A percentile compares a stretch with the other conserved stretches of the same genome.
These are phyloP conservation scores for Imleria badia DNA, from an alignment of 768 basidiomycete genomes.

Conservation along the genomic window DNA sequence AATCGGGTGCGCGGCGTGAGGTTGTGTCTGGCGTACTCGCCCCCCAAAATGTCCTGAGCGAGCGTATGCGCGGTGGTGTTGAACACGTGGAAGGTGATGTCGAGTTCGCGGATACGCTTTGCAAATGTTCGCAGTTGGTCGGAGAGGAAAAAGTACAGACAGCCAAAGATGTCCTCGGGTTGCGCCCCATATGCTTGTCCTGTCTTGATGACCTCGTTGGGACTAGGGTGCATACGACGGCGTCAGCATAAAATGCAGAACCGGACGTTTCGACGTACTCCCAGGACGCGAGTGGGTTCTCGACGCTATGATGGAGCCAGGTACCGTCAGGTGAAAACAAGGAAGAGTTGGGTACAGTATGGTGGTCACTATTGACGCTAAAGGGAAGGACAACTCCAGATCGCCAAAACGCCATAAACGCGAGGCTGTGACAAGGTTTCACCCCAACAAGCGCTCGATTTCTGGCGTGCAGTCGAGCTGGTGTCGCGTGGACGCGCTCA, in stretches of 20 bases:
- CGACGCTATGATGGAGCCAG: slow-evolving; percentile 38
- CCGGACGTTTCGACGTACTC: slow-evolving; percentile 33
- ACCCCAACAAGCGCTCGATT: slow-evolving; percentile 39
- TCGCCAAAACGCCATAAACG: slow-evolving; percentile 38
- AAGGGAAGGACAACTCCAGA: slow-evolving; percentile 47
- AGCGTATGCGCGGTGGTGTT: slow-evolving; percentile 39
- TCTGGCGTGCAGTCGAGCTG: slow-evolving; percentile 39
- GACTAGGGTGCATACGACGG: slow-evolving; percentile 26
- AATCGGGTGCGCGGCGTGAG: slow-evolving; percentile 33
- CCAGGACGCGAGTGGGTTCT: slow-evolving; percentile 49
- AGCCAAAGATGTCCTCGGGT: slow-evolving; percentile 45
- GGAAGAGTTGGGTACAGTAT: slow-evolving; percentile 41
- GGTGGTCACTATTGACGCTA: slow-evolving; percentile 36
- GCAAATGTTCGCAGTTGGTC: slow-evolving; percentile 40
- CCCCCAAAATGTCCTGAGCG: slow-evolving; percentile 35
- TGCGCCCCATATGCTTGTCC: slow-evolving; percentile 37
- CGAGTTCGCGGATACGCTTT: slow-evolving; percentile 36
- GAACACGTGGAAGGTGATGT: slow-evolving; percentile 35
- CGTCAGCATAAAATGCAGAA: neutral
- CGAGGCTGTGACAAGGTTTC: slow-evolving; percentile 42
- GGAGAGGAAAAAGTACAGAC: slow-evolving; percentile 46
- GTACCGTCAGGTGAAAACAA: slow-evolving; percentile 44
- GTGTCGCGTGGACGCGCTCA: slow-evolving; percentile 30
- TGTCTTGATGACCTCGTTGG: slow-evolving; percentile 37
- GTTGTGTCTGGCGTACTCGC: slow-evolving; percentile 19